phyloP scores from a whole-genome alignment of 306 rosid species.

The Quercus gilva region DNA sequence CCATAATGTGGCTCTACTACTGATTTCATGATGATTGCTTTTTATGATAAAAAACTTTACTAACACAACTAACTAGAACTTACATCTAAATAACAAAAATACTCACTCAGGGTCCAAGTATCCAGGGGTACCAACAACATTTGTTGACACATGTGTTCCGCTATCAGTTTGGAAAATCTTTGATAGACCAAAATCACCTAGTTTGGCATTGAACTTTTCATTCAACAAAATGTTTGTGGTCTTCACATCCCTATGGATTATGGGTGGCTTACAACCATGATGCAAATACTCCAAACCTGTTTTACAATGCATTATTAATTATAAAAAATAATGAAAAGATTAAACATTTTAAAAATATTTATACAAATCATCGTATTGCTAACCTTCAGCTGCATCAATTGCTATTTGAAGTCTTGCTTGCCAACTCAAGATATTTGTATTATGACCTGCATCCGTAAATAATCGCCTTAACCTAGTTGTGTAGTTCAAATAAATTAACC shows the following conservation, averaged over 20 bases:
- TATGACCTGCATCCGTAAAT: constrained; percentile 12
- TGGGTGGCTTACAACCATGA: constrained; percentile 40
- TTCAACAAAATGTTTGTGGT: constrained; percentile 41
- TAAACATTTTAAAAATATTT: background rate
- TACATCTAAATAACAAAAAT: background rate
- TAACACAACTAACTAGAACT: too few species aligned
- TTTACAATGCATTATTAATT: too few species aligned
- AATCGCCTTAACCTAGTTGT: too few species aligned
- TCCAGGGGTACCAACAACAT: constrained; percentile 42
- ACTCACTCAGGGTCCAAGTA: constrained; percentile 48
- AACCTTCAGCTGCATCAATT: constrained; percentile 46
- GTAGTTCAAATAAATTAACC: too few species aligned
- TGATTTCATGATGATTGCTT: too few species aligned
- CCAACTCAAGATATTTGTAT: constrained; percentile 34
- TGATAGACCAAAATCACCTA: constrained; percentile 50
- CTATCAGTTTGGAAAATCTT: constrained; percentile 23
- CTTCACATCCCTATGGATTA: constrained; percentile 52
- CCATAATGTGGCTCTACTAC: too few species aligned
- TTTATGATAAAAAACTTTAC: too few species aligned
- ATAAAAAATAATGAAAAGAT: too few species aligned
- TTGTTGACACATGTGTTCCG: constrained; percentile 23
- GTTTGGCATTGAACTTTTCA: constrained; percentile 39
- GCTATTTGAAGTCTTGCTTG: constrained; percentile 45
- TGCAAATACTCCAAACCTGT: constrained; percentile 59
- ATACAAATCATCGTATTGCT: background rate